phyloP scores from a whole-genome alignment of 495 filamentous ascomycete species.

The Parathielavia hyrcaniae region DNA sequence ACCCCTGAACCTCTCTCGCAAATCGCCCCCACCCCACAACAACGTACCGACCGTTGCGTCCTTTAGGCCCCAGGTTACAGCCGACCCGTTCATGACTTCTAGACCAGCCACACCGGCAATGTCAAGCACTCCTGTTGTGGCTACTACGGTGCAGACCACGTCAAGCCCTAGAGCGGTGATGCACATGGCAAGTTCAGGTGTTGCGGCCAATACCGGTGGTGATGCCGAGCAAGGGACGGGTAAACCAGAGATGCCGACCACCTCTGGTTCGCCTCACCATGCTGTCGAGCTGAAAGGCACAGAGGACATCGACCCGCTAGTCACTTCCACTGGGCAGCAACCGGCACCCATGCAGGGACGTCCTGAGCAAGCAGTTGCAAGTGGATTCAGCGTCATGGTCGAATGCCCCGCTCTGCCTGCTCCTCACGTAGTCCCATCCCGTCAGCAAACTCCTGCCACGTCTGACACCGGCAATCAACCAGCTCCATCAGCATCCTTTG shows the following conservation, averaged over 20 bases:
- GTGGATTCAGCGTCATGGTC: constrained; percentile 1
- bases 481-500: neutral
- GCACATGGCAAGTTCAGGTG: neutral
- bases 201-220: neutral
- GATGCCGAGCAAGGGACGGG: neutral
- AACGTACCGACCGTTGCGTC: neutral
- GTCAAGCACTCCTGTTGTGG: neutral
- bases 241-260: neutral
- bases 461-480: neutral
- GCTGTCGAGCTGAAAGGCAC: neutral
- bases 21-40: constrained; percentile 7
- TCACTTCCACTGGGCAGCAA: neutral
- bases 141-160: neutral
- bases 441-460: neutral
- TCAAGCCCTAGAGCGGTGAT: neutral
- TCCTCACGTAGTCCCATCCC: neutral
- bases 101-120: neutral
- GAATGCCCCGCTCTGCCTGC: neutral
- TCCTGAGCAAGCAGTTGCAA: neutral
- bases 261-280: neutral
- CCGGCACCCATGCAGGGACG: neutral
- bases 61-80: neutral
- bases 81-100: neutral
- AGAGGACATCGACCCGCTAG: neutral
- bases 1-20: constrained; percentile 24